These are phyloP conservation scores for Hyparrhenia diplandra DNA, from an alignment of 176 grass and related monocot species.

Conservation along the genomic window DNA sequence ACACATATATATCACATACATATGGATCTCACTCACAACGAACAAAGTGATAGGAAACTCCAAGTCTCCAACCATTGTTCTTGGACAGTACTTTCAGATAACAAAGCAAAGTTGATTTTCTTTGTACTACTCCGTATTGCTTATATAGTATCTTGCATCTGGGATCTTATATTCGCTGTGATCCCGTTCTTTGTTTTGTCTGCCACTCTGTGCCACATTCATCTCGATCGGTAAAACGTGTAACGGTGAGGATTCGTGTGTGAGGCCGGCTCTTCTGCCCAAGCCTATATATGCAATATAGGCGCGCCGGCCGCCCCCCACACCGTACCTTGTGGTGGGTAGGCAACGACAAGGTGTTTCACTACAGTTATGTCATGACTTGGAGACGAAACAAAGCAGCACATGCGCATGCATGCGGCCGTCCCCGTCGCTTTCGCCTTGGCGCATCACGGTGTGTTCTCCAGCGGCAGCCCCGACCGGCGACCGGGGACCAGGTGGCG, in stretches of 20 bases:
- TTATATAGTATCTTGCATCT: too few relatives aligned
- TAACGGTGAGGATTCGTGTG: too few relatives aligned
- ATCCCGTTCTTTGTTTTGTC: too few relatives aligned
- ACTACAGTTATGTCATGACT: not conserved
- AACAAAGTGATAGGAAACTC: not conserved
- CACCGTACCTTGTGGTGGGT: not conserved
- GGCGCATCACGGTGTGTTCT: not conserved
- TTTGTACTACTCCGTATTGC: too few relatives aligned
- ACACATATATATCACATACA: not conserved
- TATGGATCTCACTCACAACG: not conserved
- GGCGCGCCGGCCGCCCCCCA: not conserved
- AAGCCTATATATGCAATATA: too few relatives aligned
- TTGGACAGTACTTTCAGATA: not conserved
- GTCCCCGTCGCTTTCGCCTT: not conserved
- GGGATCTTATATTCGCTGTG: too few relatives aligned
- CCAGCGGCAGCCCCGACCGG: not conserved
- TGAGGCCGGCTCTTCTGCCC: too few relatives aligned
- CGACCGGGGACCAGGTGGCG: not conserved
- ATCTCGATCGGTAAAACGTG: too few relatives aligned
- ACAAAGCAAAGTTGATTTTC: not conserved
- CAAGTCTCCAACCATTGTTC: not conserved
- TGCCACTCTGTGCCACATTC: too few relatives aligned
- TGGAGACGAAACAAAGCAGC: not conserved
- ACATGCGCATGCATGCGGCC: not conserved
- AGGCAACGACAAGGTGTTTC: slow-evolving; percentile 3